Conservation (phyloP, 768 basidiomycete species). For the Pleurotus tuoliensis region DNA sequence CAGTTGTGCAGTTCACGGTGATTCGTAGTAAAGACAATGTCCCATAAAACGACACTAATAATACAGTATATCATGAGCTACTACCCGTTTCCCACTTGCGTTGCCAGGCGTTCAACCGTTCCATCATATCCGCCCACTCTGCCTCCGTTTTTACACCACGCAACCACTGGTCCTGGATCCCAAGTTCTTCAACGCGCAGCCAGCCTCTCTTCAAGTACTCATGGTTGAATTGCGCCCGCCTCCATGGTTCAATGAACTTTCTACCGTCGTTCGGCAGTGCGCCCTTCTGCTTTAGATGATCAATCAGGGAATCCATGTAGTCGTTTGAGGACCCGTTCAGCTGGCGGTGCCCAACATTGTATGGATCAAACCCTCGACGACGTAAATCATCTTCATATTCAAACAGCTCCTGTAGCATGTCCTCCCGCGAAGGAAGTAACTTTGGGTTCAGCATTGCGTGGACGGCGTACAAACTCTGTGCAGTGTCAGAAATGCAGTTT, state of each 20-base stretch:
- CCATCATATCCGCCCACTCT: conserved; percentile 48
- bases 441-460: conserved; percentile 39
- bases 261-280: conserved; percentile 37
- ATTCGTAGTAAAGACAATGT: no score
- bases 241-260: conserved; percentile 49
- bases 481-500: conserved; percentile 45
- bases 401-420: conserved; percentile 37
- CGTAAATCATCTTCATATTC: conserved; percentile 35
- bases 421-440: conserved; percentile 35
- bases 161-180: conserved; percentile 38
- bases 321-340: conserved; percentile 29
- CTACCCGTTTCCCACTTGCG: conserved; percentile 40
- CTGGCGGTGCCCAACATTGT: conserved; percentile 43
- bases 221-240: conserved; percentile 30
- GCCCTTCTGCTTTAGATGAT: conserved; percentile 28
- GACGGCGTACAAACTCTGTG: conserved; percentile 45
- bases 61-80: conserved; percentile 1
- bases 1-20: no score
- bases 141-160: conserved; percentile 45
- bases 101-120: conserved; percentile 44
- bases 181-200: conserved; percentile 40
- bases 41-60: not conserved
- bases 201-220: conserved; percentile 37
- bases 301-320: conserved; percentile 37
- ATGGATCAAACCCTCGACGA: conserved; percentile 44